phyloP scores from a whole-genome alignment of 306 rosid genomes.

The Begonia fuchsioides region DNA sequence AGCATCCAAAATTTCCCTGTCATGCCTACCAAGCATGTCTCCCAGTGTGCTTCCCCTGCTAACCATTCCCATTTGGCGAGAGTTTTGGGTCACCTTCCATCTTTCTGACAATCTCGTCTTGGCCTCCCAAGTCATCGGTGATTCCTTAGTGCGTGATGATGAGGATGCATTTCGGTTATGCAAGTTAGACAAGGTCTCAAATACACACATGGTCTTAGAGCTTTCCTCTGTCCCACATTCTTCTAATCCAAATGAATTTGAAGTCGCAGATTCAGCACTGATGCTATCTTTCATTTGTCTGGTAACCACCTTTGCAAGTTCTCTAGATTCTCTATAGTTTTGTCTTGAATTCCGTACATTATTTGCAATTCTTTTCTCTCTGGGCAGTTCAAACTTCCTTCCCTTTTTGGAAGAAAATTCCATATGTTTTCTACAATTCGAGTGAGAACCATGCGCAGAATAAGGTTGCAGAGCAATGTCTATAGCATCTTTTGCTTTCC shows the following conservation, averaged over 20 bases:
- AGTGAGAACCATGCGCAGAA: conserved; percentile 34
- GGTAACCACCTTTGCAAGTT: conserved; percentile 68
- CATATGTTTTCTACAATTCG: conserved; percentile 27
- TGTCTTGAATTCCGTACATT: conserved; percentile 27
- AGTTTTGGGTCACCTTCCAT: conserved; percentile 67
- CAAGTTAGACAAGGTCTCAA: conserved; percentile 38
- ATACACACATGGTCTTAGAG: conserved; percentile 14
- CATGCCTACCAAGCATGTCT: conserved; percentile 78
- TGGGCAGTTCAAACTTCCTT: conserved; percentile 24
- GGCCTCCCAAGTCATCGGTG: conserved; percentile 80
- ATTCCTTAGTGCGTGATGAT: conserved; percentile 43
- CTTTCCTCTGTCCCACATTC: conserved; percentile 67
- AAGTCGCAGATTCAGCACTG: conserved; percentile 16
- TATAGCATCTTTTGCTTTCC: conserved; percentile 39
- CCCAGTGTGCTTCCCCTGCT: conserved; percentile 75
- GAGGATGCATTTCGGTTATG: conserved; percentile 27
- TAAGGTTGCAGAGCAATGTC: conserved; percentile 31
- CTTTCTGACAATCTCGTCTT: conserved; percentile 87
- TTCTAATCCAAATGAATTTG: conserved; percentile 35
- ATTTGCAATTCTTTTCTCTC: conserved; percentile 22
- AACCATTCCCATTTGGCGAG: conserved; percentile 28
- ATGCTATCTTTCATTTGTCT: conserved; percentile 54
- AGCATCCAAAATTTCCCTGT: conserved; percentile 25
- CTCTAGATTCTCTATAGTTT: conserved; percentile 54
- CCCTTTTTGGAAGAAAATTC: conserved; percentile 25